Base-by-base conservation (phyloP, 768 basidiomycete species). In the Pholiota molesta region DNA sequence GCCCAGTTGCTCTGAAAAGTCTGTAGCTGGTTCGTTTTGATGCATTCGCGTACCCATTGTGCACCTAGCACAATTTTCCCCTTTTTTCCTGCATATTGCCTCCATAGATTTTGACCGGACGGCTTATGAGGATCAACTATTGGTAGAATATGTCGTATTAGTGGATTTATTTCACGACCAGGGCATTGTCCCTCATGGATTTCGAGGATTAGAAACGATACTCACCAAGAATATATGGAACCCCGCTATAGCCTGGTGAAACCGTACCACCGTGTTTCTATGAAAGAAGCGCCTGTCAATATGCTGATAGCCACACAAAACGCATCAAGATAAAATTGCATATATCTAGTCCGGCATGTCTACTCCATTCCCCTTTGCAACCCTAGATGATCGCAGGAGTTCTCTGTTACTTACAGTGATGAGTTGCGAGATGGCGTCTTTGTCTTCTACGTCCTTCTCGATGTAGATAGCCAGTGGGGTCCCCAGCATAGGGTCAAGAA, bases 401-500 rank as follows among this genome's bases (percentile, higher is more conserved):
- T 44, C 52, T 55, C 45, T 52, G 58, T 52, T 52, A 85, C 87
- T 71, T 71, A 92, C 93, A 47, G 79, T 78, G 68, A 94, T 83
- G 59, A 91, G 76, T 51, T 86, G 84, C 35, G 84, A 80, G 56
- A 95, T 76, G 57, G 73, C 65, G 17, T 89, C 86, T 68, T 85
- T 85, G 76, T 92, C 87, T 21, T 83, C 79, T 21, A 94, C 89
- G 60, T 94, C 91, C 66, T 91, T 90, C 68, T 92, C 90, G 68
- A 95, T 81, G 76, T 90, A 95, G 63, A 94, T 81, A 23, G 82
- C 75, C 55, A 94, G 81, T 2, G 91, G 86, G 1, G 80, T 85
- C 68, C 93, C 93, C 73, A 92, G 83, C 84, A 91, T 88, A 67
- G 90, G 90, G 72, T 95, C 92, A 54, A 92, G 78, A 71, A 95